Base-by-base conservation (phyloP, 495 filamentous ascomycete species). In the Darksidea phi region DNA sequence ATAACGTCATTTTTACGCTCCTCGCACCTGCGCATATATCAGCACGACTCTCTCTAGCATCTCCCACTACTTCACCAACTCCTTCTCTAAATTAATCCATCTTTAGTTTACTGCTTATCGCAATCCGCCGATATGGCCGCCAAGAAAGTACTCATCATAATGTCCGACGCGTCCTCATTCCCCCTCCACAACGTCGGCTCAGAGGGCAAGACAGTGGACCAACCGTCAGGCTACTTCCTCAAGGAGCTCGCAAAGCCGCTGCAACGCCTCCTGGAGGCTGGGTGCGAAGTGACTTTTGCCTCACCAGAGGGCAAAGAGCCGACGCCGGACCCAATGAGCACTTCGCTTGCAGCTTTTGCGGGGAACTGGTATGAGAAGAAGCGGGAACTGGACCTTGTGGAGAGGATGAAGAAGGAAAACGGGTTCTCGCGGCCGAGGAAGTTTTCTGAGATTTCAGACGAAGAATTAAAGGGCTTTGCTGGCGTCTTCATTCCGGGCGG, bases 171-270 rank as follows among this genome's bases (percentile, higher is more conserved):
- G 12, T 24, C 73, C 57, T 70, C 70, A 18, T 70, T 78, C 58
- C 66, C 74, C 6, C 37, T 78, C 2, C 68, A 68, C 23, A 77
- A 75, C 28, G 20, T 23, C 10, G 49, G 49, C n/a, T 13, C 49
- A 17, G 49, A 34, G 20, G 71, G 68, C 57, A 64, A 70, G 48
- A 56, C 56, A n/a, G 51, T 74, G 48, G 54, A 73, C 18, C 73
- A 77, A 43, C 73, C 72, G 5, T 71, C 74, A 2, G 76, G 76
- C 1, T 77, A 75, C 66, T 78, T 78, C 70, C 72, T 78, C 12
- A 75, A 74, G 56, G 76, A 78, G 54, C 73, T 78, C 34, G 73
- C 76, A 18, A 75, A 76, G 53, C 76, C 76, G 0, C 70, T 78
- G 0, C 60, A 68, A 13, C 67, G 70, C 15, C 63, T 78, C 28